Percentiles rank a stretch among this genome's conserved stretches.
phyloP scores from a whole-genome alignment of 352 stramenopile genomes.

The Thalassiosira ordinaria region DNA sequence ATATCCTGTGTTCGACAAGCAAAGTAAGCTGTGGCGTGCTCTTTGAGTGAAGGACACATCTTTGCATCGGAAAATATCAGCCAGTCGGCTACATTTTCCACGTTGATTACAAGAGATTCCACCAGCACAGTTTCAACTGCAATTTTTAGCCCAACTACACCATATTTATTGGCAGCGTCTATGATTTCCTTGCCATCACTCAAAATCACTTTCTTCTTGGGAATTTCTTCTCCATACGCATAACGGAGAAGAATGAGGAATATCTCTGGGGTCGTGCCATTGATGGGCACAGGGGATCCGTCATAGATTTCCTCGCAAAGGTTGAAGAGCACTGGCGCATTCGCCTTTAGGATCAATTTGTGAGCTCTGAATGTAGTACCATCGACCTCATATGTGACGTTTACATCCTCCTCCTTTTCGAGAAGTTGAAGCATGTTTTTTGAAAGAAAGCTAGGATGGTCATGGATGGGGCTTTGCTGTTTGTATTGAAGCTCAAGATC shows the following conservation, averaged over 20 bases:
- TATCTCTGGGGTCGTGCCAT: slow-evolving; percentile 1
- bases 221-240: slow-evolving; percentile 21
- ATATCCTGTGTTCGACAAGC: slow-evolving; percentile 21
- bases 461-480: neutral
- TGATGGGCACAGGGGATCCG: neutral
- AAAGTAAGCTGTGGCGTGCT: slow-evolving; percentile 20
- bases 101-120: neutral
- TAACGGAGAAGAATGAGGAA: slow-evolving; percentile 27
- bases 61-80: slow-evolving; percentile 28
- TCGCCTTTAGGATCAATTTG: slow-evolving; percentile 30
- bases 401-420: neutral
- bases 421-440: slow-evolving; percentile 9
- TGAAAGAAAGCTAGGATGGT: neutral
- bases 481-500: neutral
- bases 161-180: slow-evolving; percentile 24
- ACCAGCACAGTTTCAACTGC: slow-evolving; percentile 22
- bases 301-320: slow-evolving; percentile 6
- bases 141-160: slow-evolving; percentile 31
- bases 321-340: slow-evolving; percentile 17
- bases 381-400: slow-evolving; percentile 5
- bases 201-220: neutral
- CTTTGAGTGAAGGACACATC: slow-evolving; percentile 5
- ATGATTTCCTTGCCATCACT: slow-evolving; percentile 13
- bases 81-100: slow-evolving; percentile 8
- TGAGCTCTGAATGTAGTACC: slow-evolving; percentile 11